Evolutionary conservation across 2,329 filamentous ascomycete genomes (phyloP), one percentile per base, ranked within the genome.

Genomic region (Colletotrichum sp.): DNA sequence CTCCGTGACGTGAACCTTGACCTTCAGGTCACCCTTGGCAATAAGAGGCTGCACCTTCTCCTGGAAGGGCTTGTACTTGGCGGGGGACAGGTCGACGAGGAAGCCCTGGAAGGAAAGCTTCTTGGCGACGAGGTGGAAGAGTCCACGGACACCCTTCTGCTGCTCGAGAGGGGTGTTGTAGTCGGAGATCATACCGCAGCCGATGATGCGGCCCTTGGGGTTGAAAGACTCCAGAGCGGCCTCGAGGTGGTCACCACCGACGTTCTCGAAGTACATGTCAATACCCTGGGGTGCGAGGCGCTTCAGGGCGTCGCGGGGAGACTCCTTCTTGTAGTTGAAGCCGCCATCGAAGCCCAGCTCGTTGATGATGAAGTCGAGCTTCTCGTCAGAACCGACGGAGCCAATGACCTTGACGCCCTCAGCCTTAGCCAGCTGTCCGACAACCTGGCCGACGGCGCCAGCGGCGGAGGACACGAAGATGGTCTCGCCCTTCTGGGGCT

Each of bases 251-350:
- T 89, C 88, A 8, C 88, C 89, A 13, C 89, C 89, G 6, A 91
- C 89, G 71, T 90, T 90, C 78, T 90, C 89, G 74, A 85, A 90
- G 83, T 89, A 89, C 25, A 90, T 95, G 81, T 98, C 95, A 77
- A 98, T 90, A 6, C 95, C 95, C 15, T 95, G 85, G 1, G 95
- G 95, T 0, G 94, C 94, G 22, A 97, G 89, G 74, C 94, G 89
- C 78, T 88, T 85, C 72, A 98, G 88, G 0, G 94, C 95, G 13
- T 93, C 93, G 1, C 85, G 82, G 0, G 95, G 90, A 79, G 90
- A 91, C 87, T 97, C 95, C 79, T 91, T 96, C 90, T 97, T 96
- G 89, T 98, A 98, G 89, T 98, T 97, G 87, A 96, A 97, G 11
- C 93, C 95, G 19, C 79, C 86, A 71, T 91, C 89, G 78, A 88